Base-by-base conservation (phyloP, 2,329 filamentous ascomycete genomes). In the Kalaharituber pfeilii region DNA sequence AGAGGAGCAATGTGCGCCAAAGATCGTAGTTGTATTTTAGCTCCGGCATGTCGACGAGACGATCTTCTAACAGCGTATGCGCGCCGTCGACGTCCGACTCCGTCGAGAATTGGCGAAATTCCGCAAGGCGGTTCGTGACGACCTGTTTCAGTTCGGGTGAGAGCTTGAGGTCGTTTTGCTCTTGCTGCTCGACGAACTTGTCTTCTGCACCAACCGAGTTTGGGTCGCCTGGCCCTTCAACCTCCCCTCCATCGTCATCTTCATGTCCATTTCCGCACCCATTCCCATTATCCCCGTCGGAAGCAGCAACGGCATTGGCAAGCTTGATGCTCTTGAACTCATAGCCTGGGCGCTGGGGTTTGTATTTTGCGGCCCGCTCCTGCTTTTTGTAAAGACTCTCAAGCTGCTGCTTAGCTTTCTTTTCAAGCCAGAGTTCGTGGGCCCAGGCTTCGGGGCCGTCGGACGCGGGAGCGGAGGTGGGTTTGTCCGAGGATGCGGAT, bases 141-240 rank as follows among this genome's bases (percentile, higher is more conserved):
- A 47, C n/a, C n/a, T 15, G 3, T 47, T 25, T 20, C n/a, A 47
- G 42, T 4, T 22, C 15, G 42, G 42, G 42, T 15, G 15, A 4
- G 15, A 47, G 42, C n/a, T 13, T 15, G n/a, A n/a, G n/a, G n/a
- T n/a, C n/a, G n/a, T n/a, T n/a, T n/a, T n/a, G n/a, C n/a, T n/a
- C n/a, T n/a, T n/a, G n/a, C n/a, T n/a, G n/a, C n/a, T n/a, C n/a
- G n/a, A n/a, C n/a, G n/a, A n/a, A n/a, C n/a, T n/a, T n/a, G n/a
- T n/a, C n/a, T n/a, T n/a, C n/a, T n/a, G n/a, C n/a, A n/a, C n/a
- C n/a, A n/a, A n/a, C n/a, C n/a, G n/a, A n/a, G 83, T 82, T 39
- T 78, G 72, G 2, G 74, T 56, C 45, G 50, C 29, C 39, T 49
- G 29, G 9, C 26, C n/a, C 45, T 9, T 47, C 15, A 11, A 6